Evolutionary conservation across 768 basidiomycete genomes (phyloP).

Genomic region (Pleurotus tuoliensis): DNA sequence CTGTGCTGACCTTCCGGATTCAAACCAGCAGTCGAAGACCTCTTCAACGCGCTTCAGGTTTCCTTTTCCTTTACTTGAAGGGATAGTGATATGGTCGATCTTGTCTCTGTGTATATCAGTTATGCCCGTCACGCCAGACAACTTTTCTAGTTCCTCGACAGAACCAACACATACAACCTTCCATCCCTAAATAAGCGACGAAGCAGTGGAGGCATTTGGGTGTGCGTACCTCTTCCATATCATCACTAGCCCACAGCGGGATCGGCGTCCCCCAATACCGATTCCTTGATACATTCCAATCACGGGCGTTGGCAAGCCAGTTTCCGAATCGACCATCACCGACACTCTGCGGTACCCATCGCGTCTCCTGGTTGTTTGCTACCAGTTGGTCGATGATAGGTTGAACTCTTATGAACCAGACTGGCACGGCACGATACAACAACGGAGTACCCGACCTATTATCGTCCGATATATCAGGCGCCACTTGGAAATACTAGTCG

Average conservation of each 20-base stretch:
- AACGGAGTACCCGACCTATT: constrained; percentile 89
- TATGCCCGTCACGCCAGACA: constrained; percentile 83
- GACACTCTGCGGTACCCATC: constrained; percentile 93
- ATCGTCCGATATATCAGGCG: background rate
- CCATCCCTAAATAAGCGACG: background rate
- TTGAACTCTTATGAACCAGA: constrained; percentile 92
- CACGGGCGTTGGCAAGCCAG: constrained; percentile 97
- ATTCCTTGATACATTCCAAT: constrained; percentile 99
- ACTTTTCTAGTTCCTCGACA: constrained; percentile 77
- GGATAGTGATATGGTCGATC: constrained; percentile 96
- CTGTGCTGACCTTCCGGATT: constrained; percentile 83
- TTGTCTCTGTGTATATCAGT: constrained; percentile 91
- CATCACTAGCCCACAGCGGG: constrained; percentile 93
- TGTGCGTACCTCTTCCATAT: constrained; percentile 72
- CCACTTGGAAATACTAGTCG: background rate
- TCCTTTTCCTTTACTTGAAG: constrained; percentile 86
- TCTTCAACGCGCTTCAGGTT: constrained; percentile 87
- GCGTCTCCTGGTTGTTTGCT: constrained; percentile 82
- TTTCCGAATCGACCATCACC: constrained; percentile 93
- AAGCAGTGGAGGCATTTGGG: background rate
- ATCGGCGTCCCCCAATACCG: constrained; percentile 99
- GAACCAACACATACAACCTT: constrained; percentile 86
- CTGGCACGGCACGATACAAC: constrained; percentile 93
- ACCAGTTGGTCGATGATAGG: constrained; percentile 85
- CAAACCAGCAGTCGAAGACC: constrained; percentile 99